phyloP scores from a whole-genome alignment of 345 rosid genomes.

The Brassica carinata region DNA sequence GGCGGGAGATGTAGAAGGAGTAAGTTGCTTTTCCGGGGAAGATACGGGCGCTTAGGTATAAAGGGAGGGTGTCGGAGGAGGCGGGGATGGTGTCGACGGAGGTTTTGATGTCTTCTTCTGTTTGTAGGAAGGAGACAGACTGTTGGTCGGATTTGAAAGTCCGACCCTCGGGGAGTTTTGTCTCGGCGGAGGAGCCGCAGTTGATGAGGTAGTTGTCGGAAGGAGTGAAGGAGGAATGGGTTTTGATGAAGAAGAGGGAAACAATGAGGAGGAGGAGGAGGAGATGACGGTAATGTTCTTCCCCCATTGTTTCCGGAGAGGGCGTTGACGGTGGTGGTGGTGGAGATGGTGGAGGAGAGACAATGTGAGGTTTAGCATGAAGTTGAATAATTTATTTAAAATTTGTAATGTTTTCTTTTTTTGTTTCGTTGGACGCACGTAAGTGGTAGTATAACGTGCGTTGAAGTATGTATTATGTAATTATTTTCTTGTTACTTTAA shows the following conservation, averaged over 20 bases:
- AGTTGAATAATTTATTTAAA: not conserved
- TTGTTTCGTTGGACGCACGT: conserved; percentile 50
- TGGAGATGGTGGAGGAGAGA: not conserved
- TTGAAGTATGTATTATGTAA: conserved; percentile 42
- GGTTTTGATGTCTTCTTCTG: conserved; percentile 53
- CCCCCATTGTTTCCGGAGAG: conserved; percentile 44
- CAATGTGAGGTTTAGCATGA: conserved; percentile 21
- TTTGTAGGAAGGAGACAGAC: conserved; percentile 48
- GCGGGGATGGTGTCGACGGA: conserved; percentile 49
- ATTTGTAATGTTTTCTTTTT: not conserved
- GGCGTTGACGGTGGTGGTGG: conserved; percentile 18
- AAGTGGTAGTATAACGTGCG: conserved; percentile 39
- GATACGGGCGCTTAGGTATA: conserved; percentile 54
- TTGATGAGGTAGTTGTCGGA: conserved; percentile 64
- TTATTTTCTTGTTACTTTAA: not conserved
- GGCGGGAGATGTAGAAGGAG: conserved; percentile 49
- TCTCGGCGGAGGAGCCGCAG: conserved; percentile 70
- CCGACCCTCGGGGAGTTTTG: conserved; percentile 69
- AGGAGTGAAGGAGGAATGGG: conserved; percentile 42
- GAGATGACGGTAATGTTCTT: conserved; percentile 40
- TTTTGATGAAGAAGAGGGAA: not conserved
- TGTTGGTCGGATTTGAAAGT: conserved; percentile 69
- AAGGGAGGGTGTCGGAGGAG: conserved; percentile 34
- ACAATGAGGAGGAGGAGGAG: conserved; percentile 26
- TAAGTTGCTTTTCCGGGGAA: conserved; percentile 52